A percentile compares a stretch with the other conserved stretches of the same genome.
These are phyloP conservation scores for Fusarium beomiforme DNA, from an alignment of 2,329 filamentous ascomycete species.

Conservation along the genomic window DNA sequence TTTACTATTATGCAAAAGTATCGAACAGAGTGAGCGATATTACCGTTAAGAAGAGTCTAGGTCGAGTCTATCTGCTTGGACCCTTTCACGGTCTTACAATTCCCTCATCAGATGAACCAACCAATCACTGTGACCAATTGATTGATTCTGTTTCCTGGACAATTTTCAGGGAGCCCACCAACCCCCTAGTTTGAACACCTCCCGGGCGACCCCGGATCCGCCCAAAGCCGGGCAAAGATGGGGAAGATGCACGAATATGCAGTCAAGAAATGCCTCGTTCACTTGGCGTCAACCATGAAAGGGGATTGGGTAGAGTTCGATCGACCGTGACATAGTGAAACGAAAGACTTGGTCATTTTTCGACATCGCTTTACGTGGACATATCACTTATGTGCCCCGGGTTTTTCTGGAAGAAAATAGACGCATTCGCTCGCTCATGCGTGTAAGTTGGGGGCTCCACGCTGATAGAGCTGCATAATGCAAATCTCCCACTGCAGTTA, in stretches of 20 bases:
- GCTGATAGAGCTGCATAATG: slow-evolving; percentile 29
- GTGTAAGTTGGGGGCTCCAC: slow-evolving; percentile 22
- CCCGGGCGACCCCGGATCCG: slow-evolving; percentile 46
- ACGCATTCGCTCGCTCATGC: neutral
- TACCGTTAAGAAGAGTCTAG: slow-evolving; percentile 15
- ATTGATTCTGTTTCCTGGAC: neutral
- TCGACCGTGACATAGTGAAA: slow-evolving; percentile 9
- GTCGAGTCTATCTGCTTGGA: slow-evolving; percentile 30
- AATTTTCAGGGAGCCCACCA: slow-evolving; percentile 22
- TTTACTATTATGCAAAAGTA: slow-evolving; percentile 1
- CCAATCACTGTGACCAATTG: slow-evolving; percentile 36
- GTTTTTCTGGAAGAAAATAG: slow-evolving; percentile 20
- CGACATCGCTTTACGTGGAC: neutral
- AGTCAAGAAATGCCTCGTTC: slow-evolving; percentile 45
- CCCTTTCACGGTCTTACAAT: slow-evolving; percentile 35
- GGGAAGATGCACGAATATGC: slow-evolving; percentile 35
- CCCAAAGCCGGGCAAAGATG: slow-evolving; percentile 38
- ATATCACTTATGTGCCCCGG: slow-evolving; percentile 2
- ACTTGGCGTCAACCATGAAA: slow-evolving; percentile 29
- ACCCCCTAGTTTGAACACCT: slow-evolving; percentile 37
- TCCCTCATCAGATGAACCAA: slow-evolving; percentile 31
- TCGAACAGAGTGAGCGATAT: slow-evolving; percentile 28
- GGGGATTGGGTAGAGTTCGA: slow-evolving; percentile 18
- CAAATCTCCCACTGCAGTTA: slow-evolving; percentile 28
- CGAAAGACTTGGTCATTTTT: neutral